Base-by-base conservation (phyloP, 192 early-diverging fungal species). In the Spizellomyces punctatus region DNA sequence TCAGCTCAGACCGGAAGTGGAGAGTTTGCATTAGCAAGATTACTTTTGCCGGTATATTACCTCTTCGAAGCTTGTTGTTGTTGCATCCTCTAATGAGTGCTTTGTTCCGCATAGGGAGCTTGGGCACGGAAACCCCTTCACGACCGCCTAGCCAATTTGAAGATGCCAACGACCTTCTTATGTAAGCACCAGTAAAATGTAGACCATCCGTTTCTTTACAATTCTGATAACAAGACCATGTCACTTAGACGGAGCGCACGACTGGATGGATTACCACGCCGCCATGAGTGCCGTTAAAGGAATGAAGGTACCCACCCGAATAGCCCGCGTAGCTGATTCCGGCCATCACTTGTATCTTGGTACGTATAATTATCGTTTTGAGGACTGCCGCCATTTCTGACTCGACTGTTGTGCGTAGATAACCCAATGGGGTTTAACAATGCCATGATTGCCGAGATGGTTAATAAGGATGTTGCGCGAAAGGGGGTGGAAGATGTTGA, bases 181-280 rank as follows among this genome's bases (percentile, higher is more conserved):
- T 92, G 70, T 72, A 54, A 10, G 60, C 16, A 19, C 8, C 21
- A 6, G 5, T 42, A 1, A 36, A 36, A 36, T 36, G 2, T 22
- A 2, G 16, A 12, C 59, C 17, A 27, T 22, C 36, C 59, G 10
- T 17, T 27, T 17, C 59, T 14, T 61, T 61, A 10, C 59, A 61
- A 36, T 14, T 61, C 36, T 16, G 12, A 61, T 27, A 36, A 36
- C 27, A 36, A 3, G 27, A 4, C 63, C 63, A 14, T n/a, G 12
- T 65, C 14, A 12, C 14, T 22, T 50, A 72, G 61, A 94, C 64
- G 92, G 92, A n/a, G 78, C 78, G 19, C 73, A 79, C 43, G 95
- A 96, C 83, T 96, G 95, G 95, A 94, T 96, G 91, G 93, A 96
- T 71, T 89, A 88, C 75, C 77, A 79, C 17, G 85, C 89, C 21